These are phyloP conservation scores for Blastobotrys petasosporus DNA, from an alignment of 1,139 yeast species.

Conservation along the genomic window DNA sequence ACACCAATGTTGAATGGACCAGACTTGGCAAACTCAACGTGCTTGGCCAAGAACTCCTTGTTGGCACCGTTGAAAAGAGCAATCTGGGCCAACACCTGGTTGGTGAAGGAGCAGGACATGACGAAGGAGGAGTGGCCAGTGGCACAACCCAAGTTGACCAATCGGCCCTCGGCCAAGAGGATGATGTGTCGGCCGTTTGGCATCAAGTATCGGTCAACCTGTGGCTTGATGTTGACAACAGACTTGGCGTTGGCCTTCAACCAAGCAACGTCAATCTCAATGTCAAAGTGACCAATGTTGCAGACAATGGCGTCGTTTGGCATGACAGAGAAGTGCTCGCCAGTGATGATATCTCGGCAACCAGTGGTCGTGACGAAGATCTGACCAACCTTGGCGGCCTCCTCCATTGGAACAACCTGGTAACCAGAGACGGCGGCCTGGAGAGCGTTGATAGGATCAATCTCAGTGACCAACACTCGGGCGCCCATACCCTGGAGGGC, in stretches of 20 bases:
- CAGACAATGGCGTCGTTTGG: conserved; percentile 99
- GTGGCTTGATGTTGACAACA: conserved; percentile 88
- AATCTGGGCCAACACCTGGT: conserved; percentile 99
- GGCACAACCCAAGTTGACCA: conserved; percentile 99
- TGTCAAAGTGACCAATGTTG: conserved; percentile 99
- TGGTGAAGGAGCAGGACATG: conserved; percentile 99
- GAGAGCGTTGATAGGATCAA: conserved; percentile 98
- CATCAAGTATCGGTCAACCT: conserved; percentile 96
- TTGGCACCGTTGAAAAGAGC: conserved; percentile 93
- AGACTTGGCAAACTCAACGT: conserved; percentile 87
- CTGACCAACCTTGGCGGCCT: conserved; percentile 91
- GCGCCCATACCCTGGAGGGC: conserved; percentile 99
- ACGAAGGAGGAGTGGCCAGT: conserved; percentile 99
- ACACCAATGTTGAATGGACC: conserved; percentile 92
- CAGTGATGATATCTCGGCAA: conserved; percentile 96
- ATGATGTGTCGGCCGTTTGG: conserved; percentile 89
- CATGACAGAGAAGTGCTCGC: conserved; percentile 82
- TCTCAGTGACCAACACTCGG: conserved; percentile 94
- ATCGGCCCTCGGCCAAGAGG: conserved; percentile 98
- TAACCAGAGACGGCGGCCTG: conserved; percentile 99
- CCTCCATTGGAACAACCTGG: conserved; percentile 96
- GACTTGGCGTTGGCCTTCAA: conserved; percentile 37
- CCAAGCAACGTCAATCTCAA: conserved; percentile 73
- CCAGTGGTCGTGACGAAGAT: conserved; percentile 99
- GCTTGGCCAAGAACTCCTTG: conserved; percentile 69